Evolutionary conservation across 2,329 filamentous ascomycete species (phyloP), one percentile per base, ranked within the genome.

Genomic region (Curvularia eragrostidis): DNA sequence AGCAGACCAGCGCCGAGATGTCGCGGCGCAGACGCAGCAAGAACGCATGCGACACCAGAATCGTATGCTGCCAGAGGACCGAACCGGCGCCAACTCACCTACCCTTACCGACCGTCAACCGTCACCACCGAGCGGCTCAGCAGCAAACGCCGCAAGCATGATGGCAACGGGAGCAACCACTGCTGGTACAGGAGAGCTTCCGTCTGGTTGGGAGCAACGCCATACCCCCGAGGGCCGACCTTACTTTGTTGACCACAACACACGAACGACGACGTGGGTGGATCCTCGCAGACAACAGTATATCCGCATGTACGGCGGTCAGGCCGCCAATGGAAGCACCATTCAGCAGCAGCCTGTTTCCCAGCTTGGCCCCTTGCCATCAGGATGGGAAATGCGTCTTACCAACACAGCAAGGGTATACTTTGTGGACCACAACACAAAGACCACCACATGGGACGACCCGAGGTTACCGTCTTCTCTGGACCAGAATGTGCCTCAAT

Each of bases 351-450:
- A 99, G 79, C 94, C 95, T 0, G 95, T 99, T 2, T 98, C 95
- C 2, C 95, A 99, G 76, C 85, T 99, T 44, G 95, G 95, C 3
- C 95, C 95, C 24, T 80, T 99, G 47, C 95, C 95, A 3, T 98
- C 95, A 72, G 95, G 95, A 2, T 99, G 95, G 95, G 95, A 99
- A 83, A 99, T 99, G 95, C 91, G 95, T 59, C 87, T 99, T 50
- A 99, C 95, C 52, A 98, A 99, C 78, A 99, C 95, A 13, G 95
- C 95, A 26, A 87, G 95, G 58, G 95, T 99, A 15, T 99, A 99
- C 80, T 99, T 99, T 77, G 95, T 99, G 43, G 95, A 99, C 73
- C 95, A 99, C 81, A 99, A 99, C 80, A 99, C 95, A 43, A 99
- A 99, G 83, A 99, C 95, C 0, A 99, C 95, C 3, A 99, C 95